A percentile compares a stretch with the other conserved stretches of the same genome.
These are phyloP conservation scores for Coix lacrymajobi DNA, from an alignment of 176 grass and related monocot genomes.

Conservation along the genomic window DNA sequence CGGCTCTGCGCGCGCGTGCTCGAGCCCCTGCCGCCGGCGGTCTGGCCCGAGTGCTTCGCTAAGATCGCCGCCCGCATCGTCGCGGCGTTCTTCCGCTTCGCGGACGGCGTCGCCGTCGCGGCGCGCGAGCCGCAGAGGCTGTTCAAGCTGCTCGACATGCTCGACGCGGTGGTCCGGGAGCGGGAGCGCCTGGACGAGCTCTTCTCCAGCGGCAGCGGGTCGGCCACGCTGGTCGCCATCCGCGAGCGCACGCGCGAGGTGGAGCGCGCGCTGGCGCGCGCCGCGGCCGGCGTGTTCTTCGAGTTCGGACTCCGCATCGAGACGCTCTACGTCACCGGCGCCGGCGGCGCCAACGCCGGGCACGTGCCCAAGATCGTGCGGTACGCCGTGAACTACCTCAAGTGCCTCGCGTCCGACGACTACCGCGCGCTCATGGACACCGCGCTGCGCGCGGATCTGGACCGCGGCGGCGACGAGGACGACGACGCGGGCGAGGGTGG, in stretches of 20 bases:
- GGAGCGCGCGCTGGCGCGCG: conserved; percentile 44
- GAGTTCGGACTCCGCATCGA: conserved; percentile 62
- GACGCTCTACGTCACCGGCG: conserved; percentile 25
- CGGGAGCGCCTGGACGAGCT: conserved; percentile 20
- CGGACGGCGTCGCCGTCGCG: conserved; percentile 41
- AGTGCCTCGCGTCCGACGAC: conserved; percentile 50
- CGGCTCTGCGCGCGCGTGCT: conserved; percentile 51
- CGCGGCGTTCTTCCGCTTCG: conserved; percentile 60
- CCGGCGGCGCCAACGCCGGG: neutral
- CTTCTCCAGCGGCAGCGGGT: conserved; percentile 50
- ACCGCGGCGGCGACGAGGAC: neutral
- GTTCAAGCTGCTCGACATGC: conserved; percentile 78
- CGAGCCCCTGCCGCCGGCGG: conserved; percentile 19
- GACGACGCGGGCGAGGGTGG: neutral
- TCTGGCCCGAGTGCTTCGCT: conserved; percentile 70
- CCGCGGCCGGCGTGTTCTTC: conserved; percentile 41
- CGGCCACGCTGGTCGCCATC: conserved; percentile 27
- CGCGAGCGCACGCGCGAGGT: conserved; percentile 47
- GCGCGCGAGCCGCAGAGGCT: conserved; percentile 54
- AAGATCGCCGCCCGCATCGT: conserved; percentile 55
- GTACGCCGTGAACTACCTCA: conserved; percentile 63
- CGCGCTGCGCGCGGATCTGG: conserved; percentile 40
- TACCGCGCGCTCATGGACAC: conserved; percentile 44
- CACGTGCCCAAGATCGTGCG: conserved; percentile 67
- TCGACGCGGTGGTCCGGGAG: conserved; percentile 38